Conservation (phyloP, 2,329 filamentous ascomycete genomes). For the Penicillium italicum region DNA sequence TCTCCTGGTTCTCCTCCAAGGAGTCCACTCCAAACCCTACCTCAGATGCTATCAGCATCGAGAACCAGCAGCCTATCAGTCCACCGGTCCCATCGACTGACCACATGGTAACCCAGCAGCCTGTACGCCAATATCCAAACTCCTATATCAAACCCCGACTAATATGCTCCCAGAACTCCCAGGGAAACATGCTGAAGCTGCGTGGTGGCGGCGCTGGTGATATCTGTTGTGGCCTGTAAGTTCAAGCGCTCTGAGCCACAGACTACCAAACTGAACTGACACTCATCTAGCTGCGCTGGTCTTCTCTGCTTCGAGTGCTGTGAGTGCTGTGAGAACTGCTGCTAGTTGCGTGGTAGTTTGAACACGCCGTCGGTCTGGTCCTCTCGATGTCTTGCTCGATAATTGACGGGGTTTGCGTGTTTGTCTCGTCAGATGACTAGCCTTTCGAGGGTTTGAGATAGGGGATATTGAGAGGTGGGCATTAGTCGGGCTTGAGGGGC, state of each 20-base stretch:
- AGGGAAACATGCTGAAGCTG: conserved; percentile 26
- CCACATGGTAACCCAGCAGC: conserved; percentile 20
- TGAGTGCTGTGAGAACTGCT: conserved; percentile 33
- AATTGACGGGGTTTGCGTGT: not conserved
- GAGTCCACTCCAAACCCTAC: conserved; percentile 15
- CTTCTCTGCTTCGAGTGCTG: conserved; percentile 33
- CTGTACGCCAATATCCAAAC: conserved; percentile 15
- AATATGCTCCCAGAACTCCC: conserved; percentile 10
- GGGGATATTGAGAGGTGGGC: not conserved
- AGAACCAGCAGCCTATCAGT: conserved; percentile 26
- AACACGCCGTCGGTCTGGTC: not conserved
- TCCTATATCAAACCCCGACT: not conserved
- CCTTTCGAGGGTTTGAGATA: not conserved
- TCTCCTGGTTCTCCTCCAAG: conserved; percentile 28
- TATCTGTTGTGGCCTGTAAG: conserved; percentile 34
- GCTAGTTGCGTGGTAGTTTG: conserved; percentile 17
- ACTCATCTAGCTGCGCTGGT: conserved; percentile 26
- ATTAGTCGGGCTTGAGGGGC: not conserved
- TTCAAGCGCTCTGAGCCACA: not conserved
- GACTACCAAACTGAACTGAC: not conserved
- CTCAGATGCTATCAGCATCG: conserved; percentile 23
- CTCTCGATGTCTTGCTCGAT: not conserved
- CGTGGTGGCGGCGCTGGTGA: conserved; percentile 32
- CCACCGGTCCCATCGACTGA: conserved; percentile 24
- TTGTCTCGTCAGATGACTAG: not conserved